Conservation (phyloP, 2,329 filamentous ascomycete genomes). For the Graphilbum fragrans region DNA sequence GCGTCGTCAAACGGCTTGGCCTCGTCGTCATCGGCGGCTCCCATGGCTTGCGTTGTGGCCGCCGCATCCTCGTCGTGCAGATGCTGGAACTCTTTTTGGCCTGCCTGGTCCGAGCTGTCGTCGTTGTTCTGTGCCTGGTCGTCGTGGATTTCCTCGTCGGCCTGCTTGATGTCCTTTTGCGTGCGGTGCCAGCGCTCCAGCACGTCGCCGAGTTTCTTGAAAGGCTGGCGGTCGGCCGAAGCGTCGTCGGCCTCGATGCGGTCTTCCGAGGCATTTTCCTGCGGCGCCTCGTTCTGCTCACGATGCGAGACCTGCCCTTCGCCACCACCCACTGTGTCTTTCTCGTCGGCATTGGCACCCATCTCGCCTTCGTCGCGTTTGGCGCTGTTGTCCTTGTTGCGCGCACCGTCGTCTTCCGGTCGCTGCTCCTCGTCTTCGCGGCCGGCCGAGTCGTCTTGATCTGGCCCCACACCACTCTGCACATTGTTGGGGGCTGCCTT, state of each 20-base stretch:
- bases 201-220: slow-evolving; percentile 89
- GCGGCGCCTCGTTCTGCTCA: slow-evolving; percentile 30
- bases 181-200: slow-evolving; percentile 88
- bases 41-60: slow-evolving; percentile 84
- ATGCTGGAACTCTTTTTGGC: slow-evolving; percentile 83
- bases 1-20: slow-evolving; percentile 67
- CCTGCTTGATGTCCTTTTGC: slow-evolving; percentile 65
- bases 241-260: slow-evolving; percentile 23
- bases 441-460: slow-evolving; percentile 42
- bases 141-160: slow-evolving; percentile 33
- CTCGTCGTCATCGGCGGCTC: slow-evolving; percentile 73
- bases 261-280: background rate
- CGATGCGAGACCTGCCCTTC: slow-evolving; percentile 42
- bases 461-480: slow-evolving; percentile 52
- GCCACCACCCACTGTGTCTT: slow-evolving; percentile 41
- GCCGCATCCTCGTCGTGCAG: slow-evolving; percentile 70
- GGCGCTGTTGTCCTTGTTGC: slow-evolving; percentile 40
- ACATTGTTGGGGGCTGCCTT: slow-evolving; percentile 50
- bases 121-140: slow-evolving; percentile 21
- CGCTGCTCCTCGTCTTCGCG: slow-evolving; percentile 7
- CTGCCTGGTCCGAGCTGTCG: slow-evolving; percentile 51
- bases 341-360: slow-evolving; percentile 51
- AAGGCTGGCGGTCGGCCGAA: slow-evolving; percentile 57
- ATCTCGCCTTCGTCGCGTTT: slow-evolving; percentile 55
- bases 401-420: slow-evolving; percentile 3